phyloP scores from a whole-genome alignment of 1,139 yeast species.

The Yamadazyma sp. region DNA sequence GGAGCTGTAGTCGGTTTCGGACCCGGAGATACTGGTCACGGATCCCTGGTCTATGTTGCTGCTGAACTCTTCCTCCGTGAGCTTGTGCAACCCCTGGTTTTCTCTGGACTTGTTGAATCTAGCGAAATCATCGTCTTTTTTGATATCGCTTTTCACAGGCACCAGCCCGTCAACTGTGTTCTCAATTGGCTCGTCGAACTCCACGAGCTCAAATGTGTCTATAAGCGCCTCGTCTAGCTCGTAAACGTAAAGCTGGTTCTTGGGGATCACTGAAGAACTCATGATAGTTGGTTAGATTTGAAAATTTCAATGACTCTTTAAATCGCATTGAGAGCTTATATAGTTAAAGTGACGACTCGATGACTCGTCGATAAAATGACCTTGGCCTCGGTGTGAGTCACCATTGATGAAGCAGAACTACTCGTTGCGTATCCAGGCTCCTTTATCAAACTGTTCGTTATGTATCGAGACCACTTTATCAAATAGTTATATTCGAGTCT shows the following conservation, averaged over 20 bases:
- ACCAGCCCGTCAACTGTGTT: slow-evolving; percentile 3
- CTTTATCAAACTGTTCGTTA: too few relatives aligned
- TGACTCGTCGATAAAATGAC: too few relatives aligned
- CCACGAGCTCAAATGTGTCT: slow-evolving; percentile 51
- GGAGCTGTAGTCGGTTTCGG: slow-evolving; percentile 29
- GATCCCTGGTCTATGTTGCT: slow-evolving; percentile 50
- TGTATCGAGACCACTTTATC: too few relatives aligned
- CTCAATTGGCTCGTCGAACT: slow-evolving; percentile 46
- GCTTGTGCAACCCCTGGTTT: slow-evolving; percentile 42
- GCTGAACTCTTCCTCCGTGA: slow-evolving; percentile 63
- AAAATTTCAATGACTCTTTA: background rate
- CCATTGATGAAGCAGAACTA: too few relatives aligned
- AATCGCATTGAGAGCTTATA: too few relatives aligned
- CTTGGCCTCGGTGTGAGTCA: too few relatives aligned
- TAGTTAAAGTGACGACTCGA: too few relatives aligned
- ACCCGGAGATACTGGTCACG: slow-evolving; percentile 61
- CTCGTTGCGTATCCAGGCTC: too few relatives aligned
- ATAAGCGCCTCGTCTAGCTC: slow-evolving; percentile 44
- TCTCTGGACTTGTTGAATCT: slow-evolving; percentile 60
- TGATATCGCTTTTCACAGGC: background rate
- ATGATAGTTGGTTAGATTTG: background rate
- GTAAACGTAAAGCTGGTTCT: slow-evolving; percentile 53
- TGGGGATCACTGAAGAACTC: slow-evolving; percentile 9
- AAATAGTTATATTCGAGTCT: too few relatives aligned
- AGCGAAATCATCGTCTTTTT: slow-evolving; percentile 47